phyloP scores from a whole-genome alignment of 2,329 filamentous ascomycete species.

The Aspergillus sp. region DNA sequence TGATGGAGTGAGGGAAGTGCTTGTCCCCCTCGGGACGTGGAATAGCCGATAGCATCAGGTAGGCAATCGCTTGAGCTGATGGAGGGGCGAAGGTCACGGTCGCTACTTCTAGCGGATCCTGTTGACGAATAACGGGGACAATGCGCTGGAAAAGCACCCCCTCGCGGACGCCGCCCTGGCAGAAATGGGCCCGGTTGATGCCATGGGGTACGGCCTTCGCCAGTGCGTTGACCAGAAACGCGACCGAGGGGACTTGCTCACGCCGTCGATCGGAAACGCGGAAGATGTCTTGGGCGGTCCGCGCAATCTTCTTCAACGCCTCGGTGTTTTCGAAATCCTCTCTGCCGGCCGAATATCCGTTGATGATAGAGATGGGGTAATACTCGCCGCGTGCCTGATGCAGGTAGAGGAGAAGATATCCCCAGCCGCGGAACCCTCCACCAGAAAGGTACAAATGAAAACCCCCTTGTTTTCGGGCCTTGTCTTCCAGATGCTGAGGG shows the following conservation, averaged over 20 bases:
- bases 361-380: slow-evolving; percentile 79
- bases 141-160: slow-evolving; percentile 72
- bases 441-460: slow-evolving; percentile 80
- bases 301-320: slow-evolving; percentile 25
- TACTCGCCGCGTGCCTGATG: slow-evolving; percentile 62
- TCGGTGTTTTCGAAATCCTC: slow-evolving; percentile 30
- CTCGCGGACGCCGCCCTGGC: slow-evolving; percentile 81
- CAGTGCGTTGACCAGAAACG: slow-evolving; percentile 71
- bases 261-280: slow-evolving; percentile 77
- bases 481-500: slow-evolving; percentile 52
- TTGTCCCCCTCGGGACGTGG: slow-evolving; percentile 32
- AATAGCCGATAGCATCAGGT: slow-evolving; percentile 49
- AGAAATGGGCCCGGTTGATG: slow-evolving; percentile 74
- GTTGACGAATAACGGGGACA: slow-evolving; percentile 56
- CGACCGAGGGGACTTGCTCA: slow-evolving; percentile 77
- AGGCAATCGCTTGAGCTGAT: slow-evolving; percentile 47
- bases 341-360: slow-evolving; percentile 64
- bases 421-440: slow-evolving; percentile 85
- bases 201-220: slow-evolving; percentile 62
- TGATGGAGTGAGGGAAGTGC: slow-evolving; percentile 26
- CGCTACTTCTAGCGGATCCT: slow-evolving; percentile 64
- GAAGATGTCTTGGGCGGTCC: slow-evolving; percentile 47
- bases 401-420: slow-evolving; percentile 77
- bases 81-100: slow-evolving; percentile 51
- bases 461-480: slow-evolving; percentile 46